These are phyloP conservation scores for Melanogaster broomeanus DNA, from an alignment of 768 basidiomycete species.

Conservation along the genomic window DNA sequence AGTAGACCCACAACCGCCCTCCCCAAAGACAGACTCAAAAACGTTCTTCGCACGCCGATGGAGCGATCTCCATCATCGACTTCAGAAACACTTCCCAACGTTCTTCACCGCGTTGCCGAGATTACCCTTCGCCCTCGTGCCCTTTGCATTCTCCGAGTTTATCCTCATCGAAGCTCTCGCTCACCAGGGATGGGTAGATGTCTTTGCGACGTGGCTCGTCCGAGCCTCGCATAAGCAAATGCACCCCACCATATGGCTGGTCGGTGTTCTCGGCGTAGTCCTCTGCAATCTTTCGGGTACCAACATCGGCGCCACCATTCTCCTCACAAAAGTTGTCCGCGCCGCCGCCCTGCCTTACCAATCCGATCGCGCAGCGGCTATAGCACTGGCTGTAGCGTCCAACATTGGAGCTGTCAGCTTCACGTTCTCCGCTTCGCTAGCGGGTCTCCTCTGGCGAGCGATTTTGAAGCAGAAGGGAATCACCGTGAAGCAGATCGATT, in stretches of 20 bases:
- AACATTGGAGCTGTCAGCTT: constrained; percentile 92
- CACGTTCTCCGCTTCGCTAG: constrained; percentile 86
- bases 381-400: constrained; percentile 80
- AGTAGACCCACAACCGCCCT: not conserved
- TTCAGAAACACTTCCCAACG: constrained; percentile 62
- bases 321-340: constrained; percentile 78
- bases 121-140: constrained; percentile 79
- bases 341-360: constrained; percentile 40
- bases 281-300: constrained; percentile 85
- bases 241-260: constrained; percentile 58
- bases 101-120: constrained; percentile 63
- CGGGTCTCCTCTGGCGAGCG: constrained; percentile 80
- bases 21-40: not conserved
- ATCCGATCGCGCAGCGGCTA: constrained; percentile 53
- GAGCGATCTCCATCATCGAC: not conserved
- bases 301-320: constrained; percentile 90
- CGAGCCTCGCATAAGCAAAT: constrained; percentile 44
- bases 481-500: constrained; percentile 55
- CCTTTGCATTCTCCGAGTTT: constrained; percentile 94
- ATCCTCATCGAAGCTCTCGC: constrained; percentile 87
- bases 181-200: constrained; percentile 83
- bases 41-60: not conserved
- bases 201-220: constrained; percentile 73
- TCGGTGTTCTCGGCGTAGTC: constrained; percentile 71
- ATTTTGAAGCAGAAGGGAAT: constrained; percentile 79